phyloP scores from a whole-genome alignment of 2,329 filamentous ascomycete species.

The Fusarium sp. region DNA sequence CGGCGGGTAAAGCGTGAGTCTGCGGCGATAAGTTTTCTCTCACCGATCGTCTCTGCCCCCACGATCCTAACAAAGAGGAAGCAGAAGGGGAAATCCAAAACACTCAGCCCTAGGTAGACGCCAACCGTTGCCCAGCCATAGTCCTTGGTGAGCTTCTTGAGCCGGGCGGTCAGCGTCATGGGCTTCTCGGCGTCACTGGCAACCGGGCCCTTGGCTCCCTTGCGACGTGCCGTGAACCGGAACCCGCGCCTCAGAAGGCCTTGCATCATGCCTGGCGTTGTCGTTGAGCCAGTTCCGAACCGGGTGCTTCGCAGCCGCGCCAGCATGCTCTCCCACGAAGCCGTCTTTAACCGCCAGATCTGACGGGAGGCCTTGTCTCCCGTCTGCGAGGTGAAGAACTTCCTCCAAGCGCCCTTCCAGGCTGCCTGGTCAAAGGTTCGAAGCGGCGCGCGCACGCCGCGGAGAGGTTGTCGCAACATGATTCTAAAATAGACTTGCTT shows the following conservation, averaged over 20 bases:
- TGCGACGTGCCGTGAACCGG: constrained; percentile 50
- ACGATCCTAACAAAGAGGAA: constrained; percentile 87
- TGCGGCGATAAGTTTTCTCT: constrained; percentile 40
- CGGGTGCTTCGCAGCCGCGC: constrained; percentile 30
- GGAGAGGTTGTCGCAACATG: constrained; percentile 46
- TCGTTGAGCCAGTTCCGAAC: constrained; percentile 28
- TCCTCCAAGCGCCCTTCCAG: constrained; percentile 46
- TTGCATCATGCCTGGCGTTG: constrained; percentile 37
- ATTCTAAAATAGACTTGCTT: neutral
- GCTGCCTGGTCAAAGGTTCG: constrained; percentile 35
- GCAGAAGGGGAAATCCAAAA: constrained; percentile 94
- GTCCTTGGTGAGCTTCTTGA: constrained; percentile 88
- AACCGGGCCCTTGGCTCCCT: constrained; percentile 41
- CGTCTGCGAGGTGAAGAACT: constrained; percentile 44
- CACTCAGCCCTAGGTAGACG: constrained; percentile 87
- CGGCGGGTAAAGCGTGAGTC: constrained; percentile 10
- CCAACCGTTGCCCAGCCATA: constrained; percentile 95
- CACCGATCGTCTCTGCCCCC: constrained; percentile 87
- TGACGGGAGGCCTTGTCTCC: constrained; percentile 31
- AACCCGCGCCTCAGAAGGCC: constrained; percentile 49
- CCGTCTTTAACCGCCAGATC: constrained; percentile 35
- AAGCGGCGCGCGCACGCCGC: constrained; percentile 37
- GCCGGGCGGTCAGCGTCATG: constrained; percentile 72
- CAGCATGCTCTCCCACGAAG: constrained; percentile 34
- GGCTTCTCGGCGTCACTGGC: constrained; percentile 40